Evolutionary conservation across 2,329 filamentous ascomycete species (phyloP), one percentile per base, ranked within the genome.

Genomic region (Alternaria sp.): DNA sequence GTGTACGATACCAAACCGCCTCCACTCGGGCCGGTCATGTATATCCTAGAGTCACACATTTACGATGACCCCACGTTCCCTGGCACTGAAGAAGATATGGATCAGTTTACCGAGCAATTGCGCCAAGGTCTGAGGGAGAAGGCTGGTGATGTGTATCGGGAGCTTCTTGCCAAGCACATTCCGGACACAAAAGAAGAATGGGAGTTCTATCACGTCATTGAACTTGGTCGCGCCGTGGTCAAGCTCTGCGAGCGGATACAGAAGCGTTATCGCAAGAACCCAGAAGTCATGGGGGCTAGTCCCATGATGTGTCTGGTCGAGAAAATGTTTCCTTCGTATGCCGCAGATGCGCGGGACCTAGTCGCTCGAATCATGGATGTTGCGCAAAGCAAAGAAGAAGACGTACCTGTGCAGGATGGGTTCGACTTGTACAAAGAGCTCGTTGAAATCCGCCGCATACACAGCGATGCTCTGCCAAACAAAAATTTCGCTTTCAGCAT

Each of bases 351-450:
- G 5, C 87, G 91, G 63, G 93, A 94, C 70, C 88, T 99, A 66
- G 89, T 98, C 42, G 86, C 89, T 66, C 87, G 91, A 56, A 95
- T 98, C 62, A 84, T 98, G 66, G 86, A 91, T 59, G 86, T 89
- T 54, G 88, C 91, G 22, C 86, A 90, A 66, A 85, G 88, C 34
- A 87, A 85, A 53, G 89, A 87, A 14, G 85, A 89, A 56, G 93
- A 97, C 69, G 88, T 98, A 49, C 89, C 91, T 39, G 87, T 98
- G 26, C 88, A 97, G 72, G 95, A 99, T 76, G 95, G 94, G 0
- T 98, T 99, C 76, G 92, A 96, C 68, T 81, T 99, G 18, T 99
- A 99, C 81, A 91, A 88, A 71, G 93, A 96, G 72, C 83, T 99
- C 57, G 89, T 94, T 20, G 90, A 91, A 66, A 92, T 97, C 62